Evolutionary conservation across 1,284 basidiomycete genomes (phyloP), one percentile per base, ranked within the genome.

Genomic region (Inonotus obliquus): DNA sequence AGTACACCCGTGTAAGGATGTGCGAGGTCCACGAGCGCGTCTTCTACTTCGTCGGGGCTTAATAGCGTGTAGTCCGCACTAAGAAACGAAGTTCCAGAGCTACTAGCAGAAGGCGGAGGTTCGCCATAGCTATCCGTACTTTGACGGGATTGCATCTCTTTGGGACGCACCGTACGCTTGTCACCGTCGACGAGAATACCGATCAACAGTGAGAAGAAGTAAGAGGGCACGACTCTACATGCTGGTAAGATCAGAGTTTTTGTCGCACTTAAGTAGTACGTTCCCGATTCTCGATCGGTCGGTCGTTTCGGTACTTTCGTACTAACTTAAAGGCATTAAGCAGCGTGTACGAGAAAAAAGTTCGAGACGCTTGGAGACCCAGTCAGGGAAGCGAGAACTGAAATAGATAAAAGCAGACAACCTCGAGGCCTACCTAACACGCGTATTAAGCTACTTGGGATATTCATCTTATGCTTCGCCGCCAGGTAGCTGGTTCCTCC

Each of bases 1-100:
- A 63, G 54, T 13, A 63, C 54, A n/a, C 52, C 62, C 2, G 62
- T 63, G 47, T 63, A 63, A n/a, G 62, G 62, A 27, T 63, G 62
- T 25, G 62, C 54, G 27, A 63, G 57, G 45, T 60, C 62, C 23
- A 63, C 62, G 37, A 63, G 62, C 51, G 57, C 53, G 62, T 63
- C 62, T 5, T 62, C 56, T 11, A 41, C 49, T 35, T 38, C 56
- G 23, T 17, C 5, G 13, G 61, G 35, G 41, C 21, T 54, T 19
- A 62, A 48, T 5, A 56, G 61, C 2, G 61, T 62, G 51, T 62
- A 62, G 25, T 32, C 53, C 21, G 25, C 41, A 49, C 32, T 39
- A n/a, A 45, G 19, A 35, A 49, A 38, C 7, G 60, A 61, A 4
- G 60, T 39, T 7, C 2, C 44, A 27, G 60, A 61, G 54, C 60